Base-by-base conservation (phyloP, 352 stramenopile species). In the Hyaloperonospora brassicae region DNA sequence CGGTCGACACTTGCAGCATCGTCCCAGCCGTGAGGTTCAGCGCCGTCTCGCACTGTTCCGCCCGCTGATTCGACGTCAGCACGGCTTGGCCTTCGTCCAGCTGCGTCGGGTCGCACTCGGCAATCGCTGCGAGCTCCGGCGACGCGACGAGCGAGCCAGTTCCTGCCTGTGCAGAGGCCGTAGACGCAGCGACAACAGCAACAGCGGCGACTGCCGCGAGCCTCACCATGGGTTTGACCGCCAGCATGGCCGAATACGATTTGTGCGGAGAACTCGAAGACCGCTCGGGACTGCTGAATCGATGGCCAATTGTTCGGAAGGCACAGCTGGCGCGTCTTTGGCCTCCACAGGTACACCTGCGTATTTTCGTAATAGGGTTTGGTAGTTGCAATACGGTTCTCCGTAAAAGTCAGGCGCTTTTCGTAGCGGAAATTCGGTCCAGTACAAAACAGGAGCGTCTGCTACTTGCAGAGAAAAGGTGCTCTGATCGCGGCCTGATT, bases 51-150 rank as follows among this genome's bases (percentile, higher is more conserved):
- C 79, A 89, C 52, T 77, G 62, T 40, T 54, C 41, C 51, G 81
- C 79, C 50, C 73, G 76, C 62, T 69, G 34, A 60, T 84, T 86
- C 27, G 56, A 82, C 13, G 57, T 72, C 25, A 85, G 50, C 12
- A 66, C 60, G 2, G 48, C n/a, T 39, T 67, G 21, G 34, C 63
- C 64, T 8, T 55, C 64, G 55, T 83, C 48, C 55, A 84, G 52
- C 54, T 84, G 56, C 6, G 50, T 61, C 45, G 65, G 48, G 57
- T 68, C 64, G 56, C 78, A 89, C 27, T 72, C 56, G 44, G 58
- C 55, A 51, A 83, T 76, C 25, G 61, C 59, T n/a, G 57, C 52
- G 27, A 75, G 64, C 44, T 67, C 57, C 36, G 68, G 58, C n/a
- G 67, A 43, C 1, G 50, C 35, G 1, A 54, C 48, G 39, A 42